phyloP scores from a whole-genome alignment of 2,329 filamentous ascomycete species.

The Diaporthe sp. region DNA sequence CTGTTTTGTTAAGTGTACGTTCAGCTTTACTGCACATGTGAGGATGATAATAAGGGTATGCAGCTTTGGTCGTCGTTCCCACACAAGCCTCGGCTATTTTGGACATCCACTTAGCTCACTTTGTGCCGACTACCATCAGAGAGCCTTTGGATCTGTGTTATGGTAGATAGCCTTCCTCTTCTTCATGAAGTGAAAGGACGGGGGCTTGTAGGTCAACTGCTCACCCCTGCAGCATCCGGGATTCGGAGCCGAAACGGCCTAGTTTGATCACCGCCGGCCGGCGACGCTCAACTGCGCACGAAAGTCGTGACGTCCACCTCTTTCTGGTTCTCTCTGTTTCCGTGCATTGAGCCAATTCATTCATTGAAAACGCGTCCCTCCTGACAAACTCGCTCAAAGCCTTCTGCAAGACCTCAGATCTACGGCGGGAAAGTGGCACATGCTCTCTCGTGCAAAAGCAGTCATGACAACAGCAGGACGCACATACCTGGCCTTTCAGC shows the following conservation, averaged over 20 bases:
- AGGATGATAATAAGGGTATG: neutral
- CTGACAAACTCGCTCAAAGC: neutral
- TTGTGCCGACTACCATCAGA: too few species aligned
- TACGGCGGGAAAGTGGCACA: neutral
- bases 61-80: neutral
- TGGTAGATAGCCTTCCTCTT: too few species aligned
- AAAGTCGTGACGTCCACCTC: neutral
- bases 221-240: neutral
- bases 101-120: too few species aligned
- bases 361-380: neutral
- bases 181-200: neutral
- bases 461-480: slow-evolving; percentile 42
- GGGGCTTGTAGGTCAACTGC: neutral
- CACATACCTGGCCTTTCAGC: slow-evolving; percentile 60
- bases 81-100: too few species aligned
- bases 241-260: slow-evolving; percentile 27
- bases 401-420: too few species aligned
- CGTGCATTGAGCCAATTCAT: neutral
- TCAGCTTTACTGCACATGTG: neutral
- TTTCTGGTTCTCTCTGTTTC: neutral
- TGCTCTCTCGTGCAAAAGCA: slow-evolving; percentile 27
- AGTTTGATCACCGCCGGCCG: neutral
- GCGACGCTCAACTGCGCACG: slow-evolving; percentile 29
- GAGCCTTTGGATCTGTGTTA: neutral
- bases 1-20: neutral